Base-by-base conservation (phyloP, 352 stramenopile species). In the Globisporangium parvum region DNA sequence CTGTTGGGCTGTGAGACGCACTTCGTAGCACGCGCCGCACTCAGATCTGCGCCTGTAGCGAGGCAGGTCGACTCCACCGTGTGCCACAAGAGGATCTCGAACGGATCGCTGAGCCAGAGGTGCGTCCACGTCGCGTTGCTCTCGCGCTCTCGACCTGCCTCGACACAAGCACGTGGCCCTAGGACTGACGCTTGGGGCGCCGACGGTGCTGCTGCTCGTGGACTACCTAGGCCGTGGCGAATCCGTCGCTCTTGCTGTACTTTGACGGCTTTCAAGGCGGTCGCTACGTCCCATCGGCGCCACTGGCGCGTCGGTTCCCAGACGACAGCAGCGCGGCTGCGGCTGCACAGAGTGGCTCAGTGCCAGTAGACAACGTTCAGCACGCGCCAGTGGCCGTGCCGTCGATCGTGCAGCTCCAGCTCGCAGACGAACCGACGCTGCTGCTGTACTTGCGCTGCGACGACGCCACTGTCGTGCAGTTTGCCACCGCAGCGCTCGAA, bases 401-500 rank as follows among this genome's bases (percentile, higher is more conserved):
- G 20, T 91, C 84, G 2, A 92, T 94, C 48, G 56, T 88, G 41
- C 75, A 89, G 50, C 64, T 94, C 5, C 80, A 91, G 53, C 75
- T 69, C 42, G 80, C 77, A 0, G 67, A 91, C 33, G 85, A 94
- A 63, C 59, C 70, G 17, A 59, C 87, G 37, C 62, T 94, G 14
- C 39, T 91, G 23, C 59, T 62, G 44, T 94, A 86, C 57, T 57
- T 94, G 54, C 71, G 66, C 17, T 87, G 80, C 33, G 53, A 85
- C 18, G 80, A 94, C 48, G 75, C 66, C 26, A 86, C 79, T 11
- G 72, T 89, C 35, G 69, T 85, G n/a, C 76, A 90, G 42, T 87
- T 91, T 31, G 79, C 75, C 2, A 75, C 73, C n/a, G 74, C 80
- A 9, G 71, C 77, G 44, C 52, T 94, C 18, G 82, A 93, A 51